Conservation (phyloP, 306 rosid genomes). For the Fagus crenata region DNA sequence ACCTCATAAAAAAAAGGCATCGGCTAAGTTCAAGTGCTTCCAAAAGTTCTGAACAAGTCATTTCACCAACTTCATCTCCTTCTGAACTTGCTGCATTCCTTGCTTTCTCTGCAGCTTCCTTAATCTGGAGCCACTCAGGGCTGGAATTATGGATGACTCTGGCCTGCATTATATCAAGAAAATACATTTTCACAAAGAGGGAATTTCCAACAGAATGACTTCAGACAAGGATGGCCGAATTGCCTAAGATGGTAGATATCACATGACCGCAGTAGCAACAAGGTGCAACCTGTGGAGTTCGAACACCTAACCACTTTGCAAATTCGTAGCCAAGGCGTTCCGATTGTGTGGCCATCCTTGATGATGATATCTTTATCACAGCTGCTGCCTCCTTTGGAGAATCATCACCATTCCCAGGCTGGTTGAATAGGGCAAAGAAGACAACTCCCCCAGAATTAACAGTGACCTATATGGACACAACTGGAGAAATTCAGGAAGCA, state of each 20-base stretch:
- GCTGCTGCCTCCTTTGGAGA: constrained; percentile 77
- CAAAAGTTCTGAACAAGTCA: constrained; percentile 88
- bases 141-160: constrained; percentile 83
- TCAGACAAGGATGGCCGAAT: constrained; percentile 18
- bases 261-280: constrained; percentile 9
- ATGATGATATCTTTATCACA: constrained; percentile 82
- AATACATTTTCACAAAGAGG: neutral
- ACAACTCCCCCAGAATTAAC: constrained; percentile 97
- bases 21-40: constrained; percentile 98
- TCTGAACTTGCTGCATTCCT: constrained; percentile 64
- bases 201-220: constrained; percentile 18
- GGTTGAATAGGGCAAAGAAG: constrained; percentile 82
- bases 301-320: constrained; percentile 85
- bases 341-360: constrained; percentile 93
- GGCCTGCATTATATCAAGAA: constrained; percentile 55
- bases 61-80: constrained; percentile 75
- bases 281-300: constrained; percentile 75
- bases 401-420: constrained; percentile 42
- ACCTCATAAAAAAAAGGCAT: constrained; percentile 88
- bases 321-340: constrained; percentile 95
- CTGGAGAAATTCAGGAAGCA: constrained; percentile 34
- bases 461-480: constrained; percentile 68
- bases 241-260: constrained; percentile 21
- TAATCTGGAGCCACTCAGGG: constrained; percentile 85
- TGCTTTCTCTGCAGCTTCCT: constrained; percentile 90